Percentiles rank a stretch among this genome's conserved stretches.
These are phyloP conservation scores for Boletellus deceptivus DNA, from an alignment of 1,284 basidiomycete genomes.

Conservation along the genomic window DNA sequence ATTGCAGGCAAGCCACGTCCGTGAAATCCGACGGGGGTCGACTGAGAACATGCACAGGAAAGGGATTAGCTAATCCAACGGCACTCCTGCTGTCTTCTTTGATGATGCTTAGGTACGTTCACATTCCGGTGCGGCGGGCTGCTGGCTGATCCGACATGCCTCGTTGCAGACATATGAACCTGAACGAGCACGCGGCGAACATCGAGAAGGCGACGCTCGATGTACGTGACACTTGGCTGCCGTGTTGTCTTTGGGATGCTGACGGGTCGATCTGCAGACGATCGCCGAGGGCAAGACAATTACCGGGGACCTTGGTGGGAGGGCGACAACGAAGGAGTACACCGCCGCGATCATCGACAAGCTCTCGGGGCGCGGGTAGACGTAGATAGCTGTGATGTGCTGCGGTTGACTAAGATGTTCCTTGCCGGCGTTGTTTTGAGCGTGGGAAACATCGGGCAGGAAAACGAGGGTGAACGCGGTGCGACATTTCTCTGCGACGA, in stretches of 20 bases:
- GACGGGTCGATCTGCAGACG: slow-evolving; percentile 53
- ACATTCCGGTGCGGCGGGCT: slow-evolving; percentile 6
- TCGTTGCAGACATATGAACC: slow-evolving; percentile 83
- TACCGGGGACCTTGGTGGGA: slow-evolving; percentile 92
- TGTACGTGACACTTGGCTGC: slow-evolving; percentile 47
- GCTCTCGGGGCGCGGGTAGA: slow-evolving; percentile 46
- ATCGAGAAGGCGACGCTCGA: slow-evolving; percentile 91
- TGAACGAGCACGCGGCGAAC: slow-evolving; percentile 81
- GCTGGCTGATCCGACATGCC: slow-evolving; percentile 25
- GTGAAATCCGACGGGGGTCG: neutral
- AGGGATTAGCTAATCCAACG: slow-evolving; percentile 97
- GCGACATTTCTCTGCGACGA: slow-evolving; percentile 38
- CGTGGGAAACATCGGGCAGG: slow-evolving; percentile 27
- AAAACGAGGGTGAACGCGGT: slow-evolving; percentile 21
- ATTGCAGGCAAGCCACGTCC: slow-evolving; percentile 60
- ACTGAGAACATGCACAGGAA: slow-evolving; percentile 54
- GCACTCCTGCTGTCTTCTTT: slow-evolving; percentile 91
- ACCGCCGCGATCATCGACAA: slow-evolving; percentile 84
- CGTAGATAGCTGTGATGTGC: slow-evolving; percentile 6
- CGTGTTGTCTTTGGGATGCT: slow-evolving; percentile 15
- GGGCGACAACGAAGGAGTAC: slow-evolving; percentile 84
- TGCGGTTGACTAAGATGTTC: slow-evolving; percentile 4
- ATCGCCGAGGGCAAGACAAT: slow-evolving; percentile 93
- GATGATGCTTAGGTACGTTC: slow-evolving; percentile 89
- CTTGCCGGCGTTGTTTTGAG: neutral